Base-by-base conservation (phyloP, 1,284 basidiomycete genomes). In the Fomes fomentarius region DNA sequence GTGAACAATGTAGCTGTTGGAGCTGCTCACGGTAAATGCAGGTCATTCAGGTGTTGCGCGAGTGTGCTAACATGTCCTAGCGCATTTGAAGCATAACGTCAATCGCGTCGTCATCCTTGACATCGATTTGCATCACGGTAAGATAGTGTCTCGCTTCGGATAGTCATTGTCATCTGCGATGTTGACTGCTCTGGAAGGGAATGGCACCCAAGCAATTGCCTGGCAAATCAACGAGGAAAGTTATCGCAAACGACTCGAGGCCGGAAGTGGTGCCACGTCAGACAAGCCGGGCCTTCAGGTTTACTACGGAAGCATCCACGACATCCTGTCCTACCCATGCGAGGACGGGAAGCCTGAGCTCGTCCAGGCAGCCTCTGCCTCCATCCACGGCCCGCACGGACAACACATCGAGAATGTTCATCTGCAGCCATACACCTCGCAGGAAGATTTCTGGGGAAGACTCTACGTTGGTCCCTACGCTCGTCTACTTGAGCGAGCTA, bases 341-440 rank as follows among this genome's bases (percentile, higher is more conserved):
- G 95, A 98, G 85, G 93, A 95, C 48, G 94, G 95, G 0, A 90
- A 94, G 69, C 63, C 80, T 1, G 81, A 82, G 9, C 74, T 94
- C 17, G 80, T 96, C 25, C 88, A 92, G 71, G 93, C 94, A 8
- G 94, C 94, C 1, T 94, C 91, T 0, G 83, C 89, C 3, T 89
- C 84, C 0, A 80, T 93, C 14, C 85, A 92, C 53, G 89, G 90
- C 6, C 78, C 87, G 0, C 94, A 97, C 62, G 95, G 94, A 2
- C 95, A 97, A 69, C 85, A 89, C 72, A 92, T 97, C 58, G 84
- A 96, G 69, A 95, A 97, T 71, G 83, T 98, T 10, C 96, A 98
- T 66, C 79, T 99, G 10, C 80, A 92, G 63, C 79, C 81, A 4
- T 97, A 95, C 68, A 70, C 73, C 0, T 83, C 85, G 1, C 85